Evolutionary conservation across 192 early-diverging fungal species (phyloP), one percentile per base, ranked within the genome.

Genomic region (Coemansia sp.): DNA sequence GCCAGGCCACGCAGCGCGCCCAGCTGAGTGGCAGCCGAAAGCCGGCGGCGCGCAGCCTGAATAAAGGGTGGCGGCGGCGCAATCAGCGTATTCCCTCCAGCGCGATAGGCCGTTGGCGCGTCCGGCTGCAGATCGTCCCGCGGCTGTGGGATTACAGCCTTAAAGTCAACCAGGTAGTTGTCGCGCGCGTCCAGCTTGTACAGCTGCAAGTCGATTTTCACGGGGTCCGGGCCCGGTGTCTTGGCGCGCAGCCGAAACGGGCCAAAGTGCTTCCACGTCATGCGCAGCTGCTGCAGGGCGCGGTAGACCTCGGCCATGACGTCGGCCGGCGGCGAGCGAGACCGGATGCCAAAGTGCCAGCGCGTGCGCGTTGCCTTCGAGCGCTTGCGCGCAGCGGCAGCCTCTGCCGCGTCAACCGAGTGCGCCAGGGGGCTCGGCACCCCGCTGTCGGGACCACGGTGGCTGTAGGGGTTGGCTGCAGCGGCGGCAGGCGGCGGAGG

Each of bases 311-410:
- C 97, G 6, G 90, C 80, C 97, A 99, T 97, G 14, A 99, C 93
- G 63, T 97, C 95, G 31, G 82, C 80, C 0, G 97, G 94, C 21
- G 90, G 88, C 56, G 86, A 89, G 51, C 88, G 82, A 18, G 89
- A 92, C 43, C 97, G 85, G 56, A 99, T 98, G 17, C 97, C 97
- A 82, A 96, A 97, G 75, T 99, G 95, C 97, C 97, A 99, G 68
- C 88, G 90, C 5, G 90, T 85, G 39, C 90, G 75, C 14, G 70
- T 73, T 29, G 61, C 39, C 66, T 77, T 77, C 11, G 73, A 66
- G 17, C 73, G 73, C 66, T 77, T 77, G 33, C 73, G 61, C 58
- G 61, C 51, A 18, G 53, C 51, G 2, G 51, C 25, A 23, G 35
- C 26, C 13, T 39, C 49, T 22, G 40, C n/a, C n/a, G 45, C 53